Evolutionary conservation across 345 rosid species (phyloP).

Genomic region (Mallotus nudiflorus): DNA sequence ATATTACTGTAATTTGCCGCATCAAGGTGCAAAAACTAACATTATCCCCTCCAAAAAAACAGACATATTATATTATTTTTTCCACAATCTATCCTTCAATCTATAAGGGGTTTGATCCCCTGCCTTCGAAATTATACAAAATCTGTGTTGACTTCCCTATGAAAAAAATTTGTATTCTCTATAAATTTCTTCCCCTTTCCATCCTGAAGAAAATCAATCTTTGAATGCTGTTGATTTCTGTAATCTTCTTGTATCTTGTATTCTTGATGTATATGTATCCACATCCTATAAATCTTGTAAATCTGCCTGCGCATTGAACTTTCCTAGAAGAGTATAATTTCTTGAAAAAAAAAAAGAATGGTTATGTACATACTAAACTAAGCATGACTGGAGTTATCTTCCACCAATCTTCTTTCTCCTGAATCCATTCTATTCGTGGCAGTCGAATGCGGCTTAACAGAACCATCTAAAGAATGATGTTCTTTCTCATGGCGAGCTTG

Average conservation of each 20-base stretch:
- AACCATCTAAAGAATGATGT: conserved; percentile 26
- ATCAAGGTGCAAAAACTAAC: too few species aligned
- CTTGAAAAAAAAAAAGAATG: not conserved
- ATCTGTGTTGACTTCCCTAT: not conserved
- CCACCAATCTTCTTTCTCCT: conserved; percentile 5
- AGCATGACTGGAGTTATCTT: conserved; percentile 11
- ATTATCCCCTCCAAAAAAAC: too few species aligned
- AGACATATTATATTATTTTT: too few species aligned
- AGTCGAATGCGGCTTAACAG: conserved; percentile 39
- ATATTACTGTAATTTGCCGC: too few species aligned
- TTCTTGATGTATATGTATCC: not conserved
- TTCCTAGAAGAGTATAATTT: conserved; percentile 8
- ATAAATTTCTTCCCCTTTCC: not conserved
- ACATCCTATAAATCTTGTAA: conserved; percentile 19
- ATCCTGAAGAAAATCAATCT: not conserved
- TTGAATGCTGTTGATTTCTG: conserved; percentile 1
- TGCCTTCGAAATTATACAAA: not conserved
- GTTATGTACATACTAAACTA: conserved; percentile 17
- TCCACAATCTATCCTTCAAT: not conserved
- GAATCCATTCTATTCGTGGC: conserved; percentile 12
- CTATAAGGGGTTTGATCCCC: conserved; percentile 17
- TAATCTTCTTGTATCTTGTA: conserved; percentile 1
- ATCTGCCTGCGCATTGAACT: conserved; percentile 20
- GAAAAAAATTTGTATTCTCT: not conserved
- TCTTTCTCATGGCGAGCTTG: conserved; percentile 30